Base-by-base conservation (phyloP, 148 eudicot species). In the Pharnaceum exiguum region DNA sequence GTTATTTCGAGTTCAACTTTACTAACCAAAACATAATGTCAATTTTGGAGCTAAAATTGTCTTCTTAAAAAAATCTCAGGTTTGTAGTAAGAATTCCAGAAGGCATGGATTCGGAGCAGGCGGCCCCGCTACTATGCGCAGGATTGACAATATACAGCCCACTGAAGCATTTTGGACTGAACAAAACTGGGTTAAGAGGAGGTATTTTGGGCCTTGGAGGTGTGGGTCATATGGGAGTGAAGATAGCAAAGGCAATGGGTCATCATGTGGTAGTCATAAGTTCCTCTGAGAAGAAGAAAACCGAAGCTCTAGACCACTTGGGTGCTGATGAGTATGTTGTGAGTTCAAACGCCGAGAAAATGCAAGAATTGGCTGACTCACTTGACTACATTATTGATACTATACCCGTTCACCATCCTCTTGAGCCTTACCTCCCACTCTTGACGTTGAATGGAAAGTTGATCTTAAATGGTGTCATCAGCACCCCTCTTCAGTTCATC, bases 181-280 rank as follows among this genome's bases (percentile, higher is more conserved):
- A 62, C 66, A 50, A 80, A 10, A 77, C 77, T 45, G 99, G 96
- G 36, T 73, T 93, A 3, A 77, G 69, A 72, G 96, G 96, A 0
- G 96, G 86, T 1, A 89, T 93, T 57, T 56, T 89, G 67, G 99
- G 99, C 25, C 83, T 93, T 0, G 99, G 99, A 16, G 99, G 99
- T 9, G 99, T 93, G 36, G 96, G 99, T 23, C 99, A 93, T 51
- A 88, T 91, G 98, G 98, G 98, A 4, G 98, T 91, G 13, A 80
- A 80, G 51, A 81, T 91, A 35, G 98, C 96, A 5, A 91, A 91
- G 64, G 94, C 94, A 10, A 84, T 91, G 97, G 97, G 96, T 23
- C 97, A 91, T 35, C 84, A 91, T 52, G 96, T 88, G 35, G 77
- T 87, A 1, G 98, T 91, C 10, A 79, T 91, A 25, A 87, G 96